phyloP scores from a whole-genome alignment of 805 yeast genomes.

The Tetrapisispora pingtungensis region DNA sequence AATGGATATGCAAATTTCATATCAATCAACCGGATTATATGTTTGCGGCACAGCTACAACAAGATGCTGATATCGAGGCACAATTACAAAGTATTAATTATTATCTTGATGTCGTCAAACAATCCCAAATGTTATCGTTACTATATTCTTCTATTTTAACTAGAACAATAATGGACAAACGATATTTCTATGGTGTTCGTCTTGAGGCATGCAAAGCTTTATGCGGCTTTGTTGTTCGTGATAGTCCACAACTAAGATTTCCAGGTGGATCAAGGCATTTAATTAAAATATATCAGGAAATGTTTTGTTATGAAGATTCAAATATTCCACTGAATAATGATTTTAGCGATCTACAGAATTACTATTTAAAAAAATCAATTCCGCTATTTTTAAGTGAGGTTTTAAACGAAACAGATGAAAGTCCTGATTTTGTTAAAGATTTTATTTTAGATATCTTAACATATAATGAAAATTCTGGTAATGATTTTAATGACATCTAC shows the following conservation, averaged over 20 bases:
- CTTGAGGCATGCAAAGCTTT: constrained; percentile 78
- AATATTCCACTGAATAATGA: constrained; percentile 71
- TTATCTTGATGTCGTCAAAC: constrained; percentile 42
- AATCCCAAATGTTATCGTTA: constrained; percentile 42
- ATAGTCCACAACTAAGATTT: constrained; percentile 10
- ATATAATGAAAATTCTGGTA: constrained; percentile 78
- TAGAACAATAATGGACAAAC: constrained; percentile 69
- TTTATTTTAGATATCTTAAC: constrained; percentile 63
- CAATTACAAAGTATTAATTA: constrained; percentile 74
- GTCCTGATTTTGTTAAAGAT: constrained; percentile 49
- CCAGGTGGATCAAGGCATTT: constrained; percentile 58
- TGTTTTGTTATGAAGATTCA: constrained; percentile 63
- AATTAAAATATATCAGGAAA: constrained; percentile 52
- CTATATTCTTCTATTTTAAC: constrained; percentile 68
- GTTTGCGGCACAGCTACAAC: constrained; percentile 88
- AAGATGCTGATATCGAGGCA: constrained; percentile 94
- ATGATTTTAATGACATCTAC: constrained; percentile 61
- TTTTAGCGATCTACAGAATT: constrained; percentile 58
- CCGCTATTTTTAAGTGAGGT: constrained; percentile 52
- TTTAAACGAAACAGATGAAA: constrained; percentile 50
- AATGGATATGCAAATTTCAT: constrained; percentile 80
- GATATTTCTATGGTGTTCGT: constrained; percentile 85
- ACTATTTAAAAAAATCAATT: constrained; percentile 62
- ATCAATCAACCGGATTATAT: constrained; percentile 89
- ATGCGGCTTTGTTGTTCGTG: constrained; percentile 48